These are phyloP conservation scores for Boletus tylopilopsis DNA, from an alignment of 768 basidiomycete genomes.

Conservation along the genomic window DNA sequence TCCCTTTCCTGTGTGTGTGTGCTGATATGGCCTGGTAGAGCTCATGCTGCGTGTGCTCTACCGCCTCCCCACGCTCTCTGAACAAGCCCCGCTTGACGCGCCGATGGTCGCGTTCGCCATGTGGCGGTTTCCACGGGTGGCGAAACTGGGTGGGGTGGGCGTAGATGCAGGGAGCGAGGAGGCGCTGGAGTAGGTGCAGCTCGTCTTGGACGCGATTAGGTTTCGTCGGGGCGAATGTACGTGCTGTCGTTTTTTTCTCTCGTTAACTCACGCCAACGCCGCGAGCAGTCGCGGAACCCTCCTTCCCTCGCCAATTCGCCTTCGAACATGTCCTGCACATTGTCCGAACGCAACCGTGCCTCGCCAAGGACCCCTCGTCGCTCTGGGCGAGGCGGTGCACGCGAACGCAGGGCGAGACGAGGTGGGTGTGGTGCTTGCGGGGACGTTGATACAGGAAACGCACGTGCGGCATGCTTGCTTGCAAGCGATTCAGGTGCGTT, in stretches of 20 bases:
- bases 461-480: constrained; percentile 85
- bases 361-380: constrained; percentile 80
- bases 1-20: too few relatives aligned
- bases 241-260: not conserved
- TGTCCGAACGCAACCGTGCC: constrained; percentile 71
- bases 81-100: constrained; percentile 78
- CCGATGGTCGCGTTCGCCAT: constrained; percentile 82
- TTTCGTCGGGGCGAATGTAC: constrained; percentile 33
- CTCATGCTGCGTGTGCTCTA: constrained; percentile 77
- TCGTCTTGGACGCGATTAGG: constrained; percentile 44
- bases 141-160: constrained; percentile 64
- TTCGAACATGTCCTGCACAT: constrained; percentile 69
- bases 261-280: rapidly evolving
- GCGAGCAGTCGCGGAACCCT: constrained; percentile 56
- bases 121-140: constrained; percentile 68
- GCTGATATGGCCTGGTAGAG: too few relatives aligned
- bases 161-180: constrained; percentile 35
- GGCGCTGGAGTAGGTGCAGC: constrained; percentile 73
- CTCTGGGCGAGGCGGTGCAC: constrained; percentile 79
- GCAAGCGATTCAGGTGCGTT: constrained; percentile 79
- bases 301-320: constrained; percentile 71
- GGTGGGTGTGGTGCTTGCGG: constrained; percentile 58
- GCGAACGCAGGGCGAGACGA: constrained; percentile 62
- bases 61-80: constrained; percentile 74
- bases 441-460: constrained; percentile 80